phyloP scores from a whole-genome alignment of 2,329 filamentous ascomycete species.

The Phyllosticta ampelicida region DNA sequence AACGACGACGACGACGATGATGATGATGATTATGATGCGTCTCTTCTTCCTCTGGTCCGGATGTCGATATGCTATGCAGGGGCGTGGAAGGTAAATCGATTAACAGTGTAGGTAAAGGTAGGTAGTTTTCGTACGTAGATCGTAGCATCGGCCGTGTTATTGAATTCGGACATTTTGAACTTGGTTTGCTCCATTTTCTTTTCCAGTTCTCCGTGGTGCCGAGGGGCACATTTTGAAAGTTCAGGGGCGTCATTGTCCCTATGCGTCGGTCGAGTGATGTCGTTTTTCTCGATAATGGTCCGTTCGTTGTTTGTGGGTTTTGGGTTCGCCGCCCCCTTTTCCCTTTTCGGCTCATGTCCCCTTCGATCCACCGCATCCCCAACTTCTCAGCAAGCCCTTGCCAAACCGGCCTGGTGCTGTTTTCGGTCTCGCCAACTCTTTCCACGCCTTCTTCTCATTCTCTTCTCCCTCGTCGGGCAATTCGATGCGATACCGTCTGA shows the following conservation, averaged over 20 bases:
- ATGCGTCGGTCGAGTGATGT: not conserved
- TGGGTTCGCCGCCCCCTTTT: not conserved
- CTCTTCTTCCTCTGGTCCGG: not conserved
- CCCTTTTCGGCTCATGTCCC: not conserved
- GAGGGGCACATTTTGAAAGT: not conserved
- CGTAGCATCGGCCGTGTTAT: not conserved
- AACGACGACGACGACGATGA: no score
- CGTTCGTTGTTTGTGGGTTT: not conserved
- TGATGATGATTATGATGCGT: not conserved
- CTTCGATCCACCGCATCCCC: not conserved
- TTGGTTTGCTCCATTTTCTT: not conserved
- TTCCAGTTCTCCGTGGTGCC: not conserved
- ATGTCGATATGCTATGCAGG: not conserved
- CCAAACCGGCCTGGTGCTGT: not conserved
- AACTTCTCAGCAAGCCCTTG: not conserved
- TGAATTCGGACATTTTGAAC: not conserved
- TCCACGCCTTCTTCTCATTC: not conserved
- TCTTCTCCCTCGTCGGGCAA: conserved; percentile 18
- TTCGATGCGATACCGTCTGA: conserved; percentile 27
- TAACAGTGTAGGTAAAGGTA: not conserved
- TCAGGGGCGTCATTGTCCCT: not conserved
- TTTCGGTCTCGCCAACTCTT: not conserved
- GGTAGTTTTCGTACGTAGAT: not conserved
- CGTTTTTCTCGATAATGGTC: not conserved
- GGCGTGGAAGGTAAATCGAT: not conserved